phyloP scores from a whole-genome alignment of 805 yeast genomes.

The Candida nemodendra region DNA sequence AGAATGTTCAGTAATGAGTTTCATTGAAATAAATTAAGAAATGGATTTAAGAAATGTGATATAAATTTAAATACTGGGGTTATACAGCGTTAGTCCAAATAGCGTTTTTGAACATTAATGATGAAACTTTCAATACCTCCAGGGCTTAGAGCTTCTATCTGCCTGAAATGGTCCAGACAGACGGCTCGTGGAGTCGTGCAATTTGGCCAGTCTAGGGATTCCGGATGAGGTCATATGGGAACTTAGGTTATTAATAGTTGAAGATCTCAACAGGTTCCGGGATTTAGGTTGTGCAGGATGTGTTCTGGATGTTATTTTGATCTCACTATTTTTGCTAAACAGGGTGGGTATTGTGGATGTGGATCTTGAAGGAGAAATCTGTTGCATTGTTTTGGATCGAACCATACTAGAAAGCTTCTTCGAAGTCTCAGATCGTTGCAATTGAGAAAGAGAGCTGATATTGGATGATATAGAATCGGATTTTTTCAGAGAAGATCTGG shows the following conservation, averaged over 20 bases:
- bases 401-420: conserved; percentile 5
- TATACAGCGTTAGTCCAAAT: too few relatives aligned
- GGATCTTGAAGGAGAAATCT: conserved; percentile 19
- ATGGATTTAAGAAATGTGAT: too few relatives aligned
- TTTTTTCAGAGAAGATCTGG: conserved; percentile 15
- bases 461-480: conserved; percentile 9
- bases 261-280: conserved; percentile 3
- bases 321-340: neutral
- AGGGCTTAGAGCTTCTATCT: conserved; percentile 15
- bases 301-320: conserved; percentile 5
- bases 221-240: conserved; percentile 8
- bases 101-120: too few relatives aligned
- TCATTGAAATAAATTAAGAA: too few relatives aligned
- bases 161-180: too few relatives aligned
- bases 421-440: conserved; percentile 1
- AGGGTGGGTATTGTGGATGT: conserved; percentile 1
- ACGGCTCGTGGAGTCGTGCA: conserved; percentile 2
- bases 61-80: too few relatives aligned
- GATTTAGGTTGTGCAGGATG: neutral
- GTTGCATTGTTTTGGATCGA: conserved; percentile 21
- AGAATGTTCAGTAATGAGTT: too few relatives aligned
- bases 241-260: conserved; percentile 5
- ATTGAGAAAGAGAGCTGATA: neutral
- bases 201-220: conserved; percentile 17
- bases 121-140: conserved; percentile 12